These are phyloP conservation scores for Coemansia brasiliensis DNA, from an alignment of 192 early-diverging fungal species.

Conservation along the genomic window DNA sequence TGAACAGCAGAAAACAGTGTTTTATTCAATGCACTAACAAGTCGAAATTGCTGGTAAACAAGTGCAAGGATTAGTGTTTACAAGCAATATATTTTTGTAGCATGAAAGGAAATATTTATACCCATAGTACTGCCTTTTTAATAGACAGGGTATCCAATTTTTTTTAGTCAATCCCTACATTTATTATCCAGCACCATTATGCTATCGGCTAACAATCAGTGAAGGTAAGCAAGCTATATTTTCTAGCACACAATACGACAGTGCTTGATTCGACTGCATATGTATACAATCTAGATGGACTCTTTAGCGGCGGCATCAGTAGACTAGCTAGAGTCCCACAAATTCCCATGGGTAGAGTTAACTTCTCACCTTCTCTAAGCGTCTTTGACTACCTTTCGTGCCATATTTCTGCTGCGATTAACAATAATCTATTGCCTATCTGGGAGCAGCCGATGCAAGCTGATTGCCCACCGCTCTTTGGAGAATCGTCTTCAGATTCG, in stretches of 20 bases:
- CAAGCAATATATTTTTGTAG: not conserved
- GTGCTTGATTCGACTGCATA: conserved; percentile 14
- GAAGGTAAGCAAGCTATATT: conserved; percentile 27
- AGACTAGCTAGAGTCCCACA: not conserved
- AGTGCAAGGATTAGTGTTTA: not conserved
- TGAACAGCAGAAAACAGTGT: not conserved
- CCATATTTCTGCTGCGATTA: conserved; percentile 4
- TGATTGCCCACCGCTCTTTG: conserved; percentile 2
- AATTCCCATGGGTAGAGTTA: not conserved
- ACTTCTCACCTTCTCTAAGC: conserved; percentile 9
- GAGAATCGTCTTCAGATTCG: not conserved
- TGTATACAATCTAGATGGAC: not conserved
- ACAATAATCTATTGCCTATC: conserved; percentile 4
- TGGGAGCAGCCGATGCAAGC: conserved; percentile 3
- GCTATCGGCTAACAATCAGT: conserved; percentile 8
- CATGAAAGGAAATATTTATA: not conserved
- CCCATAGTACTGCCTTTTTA: not conserved
- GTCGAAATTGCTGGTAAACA: not conserved
- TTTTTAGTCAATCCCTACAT: not conserved
- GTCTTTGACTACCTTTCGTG: conserved; percentile 28
- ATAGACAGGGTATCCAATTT: not conserved
- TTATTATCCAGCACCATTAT: not conserved
- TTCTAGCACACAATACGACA: conserved; percentile 18
- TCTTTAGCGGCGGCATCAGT: not conserved
- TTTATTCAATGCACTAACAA: conserved; percentile 5